Evolutionary conservation across 805 yeast species (phyloP).

Genomic region (Hanseniaspora guilliermondii): DNA sequence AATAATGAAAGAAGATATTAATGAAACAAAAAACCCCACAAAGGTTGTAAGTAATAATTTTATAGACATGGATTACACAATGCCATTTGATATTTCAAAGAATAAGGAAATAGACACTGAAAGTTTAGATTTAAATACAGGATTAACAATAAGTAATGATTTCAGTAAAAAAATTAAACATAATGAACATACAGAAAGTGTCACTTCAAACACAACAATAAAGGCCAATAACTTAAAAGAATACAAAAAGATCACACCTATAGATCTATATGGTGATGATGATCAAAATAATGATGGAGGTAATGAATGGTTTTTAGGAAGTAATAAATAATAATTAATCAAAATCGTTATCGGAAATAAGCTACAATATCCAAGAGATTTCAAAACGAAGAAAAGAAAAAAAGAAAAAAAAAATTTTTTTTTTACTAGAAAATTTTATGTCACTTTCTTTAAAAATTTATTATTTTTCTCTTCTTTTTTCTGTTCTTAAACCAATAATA

Average conservation of each 20-base stretch:
- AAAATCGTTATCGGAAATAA: neutral
- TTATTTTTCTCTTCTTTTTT: too few relatives aligned
- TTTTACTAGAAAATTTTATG: too few relatives aligned
- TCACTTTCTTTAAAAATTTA: too few relatives aligned
- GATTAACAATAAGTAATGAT: constrained; percentile 12
- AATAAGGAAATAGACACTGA: neutral
- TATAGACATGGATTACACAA: neutral
- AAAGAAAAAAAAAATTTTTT: neutral
- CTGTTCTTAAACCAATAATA: too few relatives aligned
- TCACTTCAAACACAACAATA: neutral
- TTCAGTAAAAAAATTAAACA: neutral
- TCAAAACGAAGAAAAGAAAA: neutral
- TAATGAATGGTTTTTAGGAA: constrained; percentile 1
- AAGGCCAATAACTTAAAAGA: neutral
- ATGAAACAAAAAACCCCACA: constrained; percentile 1
- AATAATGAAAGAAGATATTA: constrained; percentile 16
- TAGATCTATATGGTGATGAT: constrained; percentile 8
- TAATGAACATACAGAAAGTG: constrained; percentile 3
- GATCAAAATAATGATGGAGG: neutral
- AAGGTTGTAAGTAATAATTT: neutral
- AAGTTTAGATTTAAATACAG: constrained; percentile 23
- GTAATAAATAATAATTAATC: neutral
- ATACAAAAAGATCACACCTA: neutral
- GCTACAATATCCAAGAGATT: too few relatives aligned
- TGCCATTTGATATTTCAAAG: neutral